Evolutionary conservation across 345 rosid genomes (phyloP).

Genomic region (Cardiospermum halicacabum): DNA sequence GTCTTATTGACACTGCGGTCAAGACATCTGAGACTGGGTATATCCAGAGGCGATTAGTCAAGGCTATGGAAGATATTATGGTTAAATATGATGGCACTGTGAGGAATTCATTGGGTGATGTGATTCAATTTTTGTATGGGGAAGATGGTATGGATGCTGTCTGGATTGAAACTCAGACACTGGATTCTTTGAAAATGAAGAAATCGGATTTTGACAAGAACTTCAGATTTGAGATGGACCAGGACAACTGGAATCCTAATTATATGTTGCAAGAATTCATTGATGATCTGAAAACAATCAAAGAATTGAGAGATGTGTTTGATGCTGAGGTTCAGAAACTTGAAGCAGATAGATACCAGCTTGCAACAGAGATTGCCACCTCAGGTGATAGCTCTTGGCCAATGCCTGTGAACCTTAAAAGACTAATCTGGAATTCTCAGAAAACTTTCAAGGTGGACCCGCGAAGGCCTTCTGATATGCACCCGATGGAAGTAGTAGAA

Average conservation of each 20-base stretch:
- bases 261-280: slow-evolving; percentile 76
- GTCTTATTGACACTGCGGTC: slow-evolving; percentile 98
- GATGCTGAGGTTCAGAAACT: slow-evolving; percentile 94
- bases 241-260: slow-evolving; percentile 78
- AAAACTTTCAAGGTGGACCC: slow-evolving; percentile 88
- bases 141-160: slow-evolving; percentile 99
- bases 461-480: slow-evolving; percentile 76
- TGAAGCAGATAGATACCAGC: slow-evolving; percentile 78
- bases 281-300: slow-evolving; percentile 84
- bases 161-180: slow-evolving; percentile 93
- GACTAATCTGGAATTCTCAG: slow-evolving; percentile 98
- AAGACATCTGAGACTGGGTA: slow-evolving; percentile 99
- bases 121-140: slow-evolving; percentile 95
- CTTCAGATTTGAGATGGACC: slow-evolving; percentile 83
- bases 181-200: slow-evolving; percentile 92
- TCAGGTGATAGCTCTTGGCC: slow-evolving; percentile 94
- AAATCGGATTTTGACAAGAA: slow-evolving; percentile 67
- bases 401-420: slow-evolving; percentile 86
- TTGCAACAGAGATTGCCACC: slow-evolving; percentile 89
- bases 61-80: slow-evolving; percentile 99
- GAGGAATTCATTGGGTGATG: slow-evolving; percentile 94
- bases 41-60: slow-evolving; percentile 95
- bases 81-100: slow-evolving; percentile 98
- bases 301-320: slow-evolving; percentile 85
- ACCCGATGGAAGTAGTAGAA: slow-evolving; percentile 96